These are phyloP conservation scores for Spathaspora hagerdaliae DNA, from an alignment of 805 yeast species.

Conservation along the genomic window DNA sequence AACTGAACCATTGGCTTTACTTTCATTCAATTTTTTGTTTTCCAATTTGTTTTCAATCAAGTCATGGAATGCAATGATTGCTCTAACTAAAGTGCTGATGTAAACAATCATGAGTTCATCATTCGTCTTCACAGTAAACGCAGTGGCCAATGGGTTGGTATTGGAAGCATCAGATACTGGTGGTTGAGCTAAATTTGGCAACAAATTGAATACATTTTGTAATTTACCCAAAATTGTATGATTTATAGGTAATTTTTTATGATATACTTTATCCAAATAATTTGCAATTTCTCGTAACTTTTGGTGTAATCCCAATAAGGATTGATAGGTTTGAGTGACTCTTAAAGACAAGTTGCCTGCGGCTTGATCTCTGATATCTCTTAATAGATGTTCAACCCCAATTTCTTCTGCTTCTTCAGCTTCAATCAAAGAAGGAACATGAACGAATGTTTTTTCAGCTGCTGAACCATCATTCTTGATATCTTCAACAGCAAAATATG, in stretches of 20 bases:
- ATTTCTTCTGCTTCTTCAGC: conserved; percentile 99
- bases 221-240: conserved; percentile 87
- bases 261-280: conserved; percentile 72
- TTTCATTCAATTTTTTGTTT: conserved; percentile 51
- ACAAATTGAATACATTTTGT: conserved; percentile 89
- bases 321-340: conserved; percentile 84
- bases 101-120: conserved; percentile 95
- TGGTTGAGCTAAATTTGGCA: conserved; percentile 65
- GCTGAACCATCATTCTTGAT: conserved; percentile 94
- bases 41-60: conserved; percentile 93
- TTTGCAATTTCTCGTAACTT: conserved; percentile 72
- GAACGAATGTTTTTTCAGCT: conserved; percentile 88
- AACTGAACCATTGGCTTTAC: conserved; percentile 10
- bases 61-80: conserved; percentile 95
- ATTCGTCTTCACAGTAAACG: conserved; percentile 89
- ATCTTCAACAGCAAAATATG: conserved; percentile 90
- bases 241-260: conserved; percentile 75
- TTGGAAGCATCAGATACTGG: conserved; percentile 15
- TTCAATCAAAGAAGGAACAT: conserved; percentile 85
- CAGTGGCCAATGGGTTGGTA: conserved; percentile 60
- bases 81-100: conserved; percentile 82
- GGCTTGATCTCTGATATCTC: conserved; percentile 95
- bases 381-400: conserved; percentile 92
- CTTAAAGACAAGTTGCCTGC: conserved; percentile 87
- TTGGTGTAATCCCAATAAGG: conserved; percentile 79